phyloP scores from a whole-genome alignment of 305 asterid species.

The Ilex paraguariensis region DNA sequence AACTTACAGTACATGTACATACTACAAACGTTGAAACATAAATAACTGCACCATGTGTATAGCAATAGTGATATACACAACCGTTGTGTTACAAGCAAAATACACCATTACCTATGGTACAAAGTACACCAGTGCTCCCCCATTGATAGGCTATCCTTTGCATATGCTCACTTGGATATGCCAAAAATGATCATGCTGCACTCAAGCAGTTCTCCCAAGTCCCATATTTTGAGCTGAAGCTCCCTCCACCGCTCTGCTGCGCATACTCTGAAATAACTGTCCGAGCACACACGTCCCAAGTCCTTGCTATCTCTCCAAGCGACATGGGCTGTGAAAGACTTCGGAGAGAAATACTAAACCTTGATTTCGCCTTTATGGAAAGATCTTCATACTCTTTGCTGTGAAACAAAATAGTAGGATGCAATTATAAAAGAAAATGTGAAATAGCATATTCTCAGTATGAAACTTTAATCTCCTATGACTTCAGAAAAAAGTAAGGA shows the following conservation, averaged over 20 bases:
- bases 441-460: no score
- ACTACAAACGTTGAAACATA: no score
- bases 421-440: neutral
- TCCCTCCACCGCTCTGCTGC: conserved; percentile 84
- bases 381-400: conserved; percentile 89
- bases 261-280: conserved; percentile 72
- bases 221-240: conserved; percentile 88
- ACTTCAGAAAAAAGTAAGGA: no score
- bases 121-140: no score
- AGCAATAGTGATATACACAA: no score
- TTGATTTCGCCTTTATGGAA: conserved; percentile 69
- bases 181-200: conserved; percentile 28
- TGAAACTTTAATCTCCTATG: no score
- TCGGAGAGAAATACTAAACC: conserved; percentile 77
- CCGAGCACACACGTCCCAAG: conserved; percentile 92
- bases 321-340: conserved; percentile 81
- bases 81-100: no score
- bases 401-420: conserved; percentile 14
- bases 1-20: no score
- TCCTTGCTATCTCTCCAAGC: conserved; percentile 71
- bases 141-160: neutral
- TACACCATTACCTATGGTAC: no score
- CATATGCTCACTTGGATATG: no score
- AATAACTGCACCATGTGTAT: no score
- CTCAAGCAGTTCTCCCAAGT: conserved; percentile 75